phyloP scores from a whole-genome alignment of 805 yeast genomes.

The Cyberlindnera saturnus region DNA sequence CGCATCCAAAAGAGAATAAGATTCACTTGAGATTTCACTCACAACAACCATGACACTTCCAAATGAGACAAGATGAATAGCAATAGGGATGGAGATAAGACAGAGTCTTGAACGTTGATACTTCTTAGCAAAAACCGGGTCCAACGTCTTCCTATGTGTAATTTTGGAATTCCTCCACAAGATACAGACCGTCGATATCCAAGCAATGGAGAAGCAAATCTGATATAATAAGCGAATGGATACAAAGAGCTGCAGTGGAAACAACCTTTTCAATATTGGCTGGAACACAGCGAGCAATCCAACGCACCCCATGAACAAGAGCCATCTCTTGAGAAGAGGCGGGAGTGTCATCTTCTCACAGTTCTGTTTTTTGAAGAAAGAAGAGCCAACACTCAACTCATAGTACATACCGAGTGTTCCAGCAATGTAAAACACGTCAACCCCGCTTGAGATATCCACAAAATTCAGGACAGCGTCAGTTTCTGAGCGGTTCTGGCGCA shows the following conservation, averaged over 20 bases:
- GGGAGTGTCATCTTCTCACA: no score
- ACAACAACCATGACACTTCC: no score
- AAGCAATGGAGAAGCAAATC: conserved; percentile 4
- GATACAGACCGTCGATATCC: conserved; percentile 15
- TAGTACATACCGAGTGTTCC: neutral
- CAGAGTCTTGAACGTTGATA: conserved; percentile 3
- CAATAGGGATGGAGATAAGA: no score
- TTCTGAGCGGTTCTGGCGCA: neutral
- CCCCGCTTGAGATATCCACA: neutral
- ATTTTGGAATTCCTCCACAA: neutral
- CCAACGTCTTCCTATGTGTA: conserved; percentile 9
- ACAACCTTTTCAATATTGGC: conserved; percentile 10
- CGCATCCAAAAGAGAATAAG: neutral
- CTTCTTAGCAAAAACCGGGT: conserved; percentile 9
- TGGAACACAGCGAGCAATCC: neutral
- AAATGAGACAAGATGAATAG: no score
- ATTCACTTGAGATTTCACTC: no score
- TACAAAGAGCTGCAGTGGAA: conserved; percentile 6
- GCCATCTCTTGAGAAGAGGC: no score
- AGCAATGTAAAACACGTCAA: neutral
- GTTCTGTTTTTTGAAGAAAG: no score
- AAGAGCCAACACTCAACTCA: no score
- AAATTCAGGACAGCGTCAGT: neutral
- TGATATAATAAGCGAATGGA: no score
- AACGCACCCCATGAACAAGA: no score